These are phyloP conservation scores for Thamnidium elegans DNA, from an alignment of 192 early-diverging fungal species.

Conservation along the genomic window DNA sequence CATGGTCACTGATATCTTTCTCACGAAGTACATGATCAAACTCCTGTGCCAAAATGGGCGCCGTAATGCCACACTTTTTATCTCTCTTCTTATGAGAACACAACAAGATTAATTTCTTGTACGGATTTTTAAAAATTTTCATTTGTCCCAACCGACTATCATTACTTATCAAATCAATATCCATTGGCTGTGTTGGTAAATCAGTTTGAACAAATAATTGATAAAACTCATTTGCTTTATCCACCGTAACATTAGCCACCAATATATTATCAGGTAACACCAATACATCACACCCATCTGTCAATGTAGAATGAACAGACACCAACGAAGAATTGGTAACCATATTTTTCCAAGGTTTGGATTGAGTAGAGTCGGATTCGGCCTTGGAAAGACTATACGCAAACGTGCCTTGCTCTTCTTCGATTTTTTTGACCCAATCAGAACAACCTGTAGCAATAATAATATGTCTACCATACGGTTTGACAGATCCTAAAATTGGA, in stretches of 20 bases:
- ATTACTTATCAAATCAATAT: constrained; percentile 12
- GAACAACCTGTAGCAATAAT: constrained; percentile 50
- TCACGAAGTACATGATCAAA: constrained; percentile 45
- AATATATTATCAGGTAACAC: constrained; percentile 55
- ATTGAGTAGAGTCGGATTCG: background rate
- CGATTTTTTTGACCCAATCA: constrained; percentile 50
- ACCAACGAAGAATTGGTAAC: constrained; percentile 47
- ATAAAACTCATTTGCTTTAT: constrained; percentile 44
- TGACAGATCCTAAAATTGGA: constrained; percentile 44
- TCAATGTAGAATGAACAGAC: constrained; percentile 28
- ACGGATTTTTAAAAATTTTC: constrained; percentile 22
- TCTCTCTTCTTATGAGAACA: constrained; percentile 56
- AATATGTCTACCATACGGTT: constrained; percentile 55
- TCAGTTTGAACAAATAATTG: constrained; percentile 35
- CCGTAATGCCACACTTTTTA: constrained; percentile 56
- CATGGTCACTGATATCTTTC: constrained; percentile 45
- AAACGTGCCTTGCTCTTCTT: constrained; percentile 45
- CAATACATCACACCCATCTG: constrained; percentile 36
- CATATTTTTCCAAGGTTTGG: constrained; percentile 30
- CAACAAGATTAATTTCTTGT: constrained; percentile 47
- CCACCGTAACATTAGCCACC: constrained; percentile 45
- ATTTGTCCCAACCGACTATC: constrained; percentile 16
- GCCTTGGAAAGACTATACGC: constrained; percentile 35
- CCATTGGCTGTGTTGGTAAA: constrained; percentile 13
- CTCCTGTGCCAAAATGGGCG: constrained; percentile 47